phyloP scores from a whole-genome alignment of 352 stramenopile genomes.

The Elongisporangium senticosum region DNA sequence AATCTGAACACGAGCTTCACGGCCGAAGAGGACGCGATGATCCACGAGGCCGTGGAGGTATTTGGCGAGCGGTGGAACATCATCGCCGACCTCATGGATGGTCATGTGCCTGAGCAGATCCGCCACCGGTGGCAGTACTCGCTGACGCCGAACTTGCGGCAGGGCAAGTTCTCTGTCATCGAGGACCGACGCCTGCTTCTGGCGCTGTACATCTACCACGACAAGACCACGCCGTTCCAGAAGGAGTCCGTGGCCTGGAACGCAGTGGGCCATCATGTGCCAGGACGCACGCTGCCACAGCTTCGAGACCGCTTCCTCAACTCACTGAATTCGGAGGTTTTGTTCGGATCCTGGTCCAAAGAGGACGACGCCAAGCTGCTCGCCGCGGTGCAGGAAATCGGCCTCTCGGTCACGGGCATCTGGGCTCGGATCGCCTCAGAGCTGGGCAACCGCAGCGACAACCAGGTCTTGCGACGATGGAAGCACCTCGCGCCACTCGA shows the following conservation, averaged over 20 bases:
- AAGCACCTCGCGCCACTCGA: slow-evolving; percentile 27
- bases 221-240: slow-evolving; percentile 35
- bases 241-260: slow-evolving; percentile 48
- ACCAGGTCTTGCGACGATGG: slow-evolving; percentile 42
- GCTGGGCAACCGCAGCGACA: slow-evolving; percentile 43
- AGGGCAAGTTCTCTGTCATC: slow-evolving; percentile 68
- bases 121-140: slow-evolving; percentile 72
- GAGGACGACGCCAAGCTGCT: slow-evolving; percentile 45
- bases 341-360: slow-evolving; percentile 48
- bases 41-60: slow-evolving; percentile 44
- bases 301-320: slow-evolving; percentile 65
- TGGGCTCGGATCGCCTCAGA: slow-evolving; percentile 40
- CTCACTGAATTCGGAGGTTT: slow-evolving; percentile 62
- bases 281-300: slow-evolving; percentile 40
- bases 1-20: slow-evolving; percentile 45
- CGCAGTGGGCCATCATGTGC: slow-evolving; percentile 56
- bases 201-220: slow-evolving; percentile 46
- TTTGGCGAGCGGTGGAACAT: slow-evolving; percentile 81
- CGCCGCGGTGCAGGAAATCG: slow-evolving; percentile 25
- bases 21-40: slow-evolving; percentile 38
- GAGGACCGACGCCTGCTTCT: slow-evolving; percentile 65
- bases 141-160: slow-evolving; percentile 51
- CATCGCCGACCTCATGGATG: slow-evolving; percentile 72
- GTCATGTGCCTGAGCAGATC: slow-evolving; percentile 63
- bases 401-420: slow-evolving; percentile 24